These are phyloP conservation scores for Debaryomycetaceae sp. DNA, from an alignment of 1,139 yeast species.

Conservation along the genomic window DNA sequence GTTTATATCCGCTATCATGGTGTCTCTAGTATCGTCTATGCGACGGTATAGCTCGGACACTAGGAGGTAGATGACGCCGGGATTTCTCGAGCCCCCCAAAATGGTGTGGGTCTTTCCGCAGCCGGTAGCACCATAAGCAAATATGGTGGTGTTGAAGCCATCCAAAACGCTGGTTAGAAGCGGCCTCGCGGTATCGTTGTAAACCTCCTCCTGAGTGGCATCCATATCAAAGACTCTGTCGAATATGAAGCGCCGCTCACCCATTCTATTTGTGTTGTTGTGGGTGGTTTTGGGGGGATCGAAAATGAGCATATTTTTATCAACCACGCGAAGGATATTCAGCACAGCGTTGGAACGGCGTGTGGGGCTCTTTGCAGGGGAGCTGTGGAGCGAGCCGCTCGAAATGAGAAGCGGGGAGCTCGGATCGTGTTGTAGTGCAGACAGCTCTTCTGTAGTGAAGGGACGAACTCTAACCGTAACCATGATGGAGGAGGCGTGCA, in stretches of 20 bases:
- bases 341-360: conserved; percentile 47
- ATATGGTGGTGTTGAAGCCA: conserved; percentile 84
- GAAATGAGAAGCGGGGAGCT: conserved; percentile 38
- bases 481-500: conserved; percentile 43
- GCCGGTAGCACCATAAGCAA: conserved; percentile 97
- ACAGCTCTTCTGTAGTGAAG: conserved; percentile 49
- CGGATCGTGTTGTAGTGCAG: conserved; percentile 29
- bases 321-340: conserved; percentile 71
- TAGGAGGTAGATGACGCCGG: conserved; percentile 75
- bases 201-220: conserved; percentile 59
- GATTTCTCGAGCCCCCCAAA: conserved; percentile 59
- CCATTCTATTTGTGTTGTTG: conserved; percentile 34
- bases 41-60: conserved; percentile 62
- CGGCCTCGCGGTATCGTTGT: conserved; percentile 56
- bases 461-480: conserved; percentile 85
- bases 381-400: conserved; percentile 37
- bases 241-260: conserved; percentile 76
- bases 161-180: conserved; percentile 65
- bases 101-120: conserved; percentile 97
- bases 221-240: conserved; percentile 65
- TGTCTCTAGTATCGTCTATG: conserved; percentile 45
- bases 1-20: conserved; percentile 47
- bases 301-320: conserved; percentile 79
- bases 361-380: conserved; percentile 2
- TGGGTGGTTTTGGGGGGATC: conserved; percentile 73